A percentile compares a stretch with the other conserved stretches of the same genome.
Evolutionary conservation across 257 asterid species (phyloP).

Genomic region (Nicotiana sylvestris): DNA sequence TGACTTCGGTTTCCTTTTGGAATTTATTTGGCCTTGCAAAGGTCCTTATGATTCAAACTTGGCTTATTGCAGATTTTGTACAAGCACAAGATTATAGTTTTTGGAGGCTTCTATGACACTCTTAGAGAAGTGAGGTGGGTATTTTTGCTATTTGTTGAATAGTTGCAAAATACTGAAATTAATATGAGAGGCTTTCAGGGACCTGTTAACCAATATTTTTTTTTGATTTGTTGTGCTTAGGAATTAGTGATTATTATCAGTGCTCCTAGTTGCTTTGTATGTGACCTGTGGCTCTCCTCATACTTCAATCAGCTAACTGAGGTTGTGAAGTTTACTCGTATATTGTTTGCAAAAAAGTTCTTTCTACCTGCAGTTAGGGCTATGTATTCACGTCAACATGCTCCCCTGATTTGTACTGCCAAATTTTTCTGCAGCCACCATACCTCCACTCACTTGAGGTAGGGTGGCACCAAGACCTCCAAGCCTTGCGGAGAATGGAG

Average conservation of each 20-base stretch:
- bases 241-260: not conserved
- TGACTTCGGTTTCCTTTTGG: not conserved
- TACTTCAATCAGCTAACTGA: not conserved
- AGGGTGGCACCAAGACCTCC: not conserved
- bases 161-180: not conserved
- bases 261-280: not conserved
- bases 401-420: not conserved
- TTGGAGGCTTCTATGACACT: slow-evolving; percentile 98
- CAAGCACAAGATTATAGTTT: slow-evolving; percentile 91
- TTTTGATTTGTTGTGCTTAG: not conserved
- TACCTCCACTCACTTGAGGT: not conserved
- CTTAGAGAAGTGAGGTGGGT: slow-evolving; percentile 97
- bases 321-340: not conserved
- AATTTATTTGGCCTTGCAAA: not conserved
- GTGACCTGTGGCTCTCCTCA: not conserved
- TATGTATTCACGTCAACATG: not conserved
- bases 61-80: slow-evolving; percentile 63
- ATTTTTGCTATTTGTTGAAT: slow-evolving; percentile 11
- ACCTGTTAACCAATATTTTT: not conserved
- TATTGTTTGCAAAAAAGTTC: not conserved
- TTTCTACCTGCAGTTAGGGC: not conserved
- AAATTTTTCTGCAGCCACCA: not conserved
- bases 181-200: not conserved
- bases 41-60: slow-evolving; percentile 20
- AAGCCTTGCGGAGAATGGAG: not conserved